Evolutionary conservation across 768 basidiomycete genomes (phyloP).

Genomic region (Auricularia sp.): DNA sequence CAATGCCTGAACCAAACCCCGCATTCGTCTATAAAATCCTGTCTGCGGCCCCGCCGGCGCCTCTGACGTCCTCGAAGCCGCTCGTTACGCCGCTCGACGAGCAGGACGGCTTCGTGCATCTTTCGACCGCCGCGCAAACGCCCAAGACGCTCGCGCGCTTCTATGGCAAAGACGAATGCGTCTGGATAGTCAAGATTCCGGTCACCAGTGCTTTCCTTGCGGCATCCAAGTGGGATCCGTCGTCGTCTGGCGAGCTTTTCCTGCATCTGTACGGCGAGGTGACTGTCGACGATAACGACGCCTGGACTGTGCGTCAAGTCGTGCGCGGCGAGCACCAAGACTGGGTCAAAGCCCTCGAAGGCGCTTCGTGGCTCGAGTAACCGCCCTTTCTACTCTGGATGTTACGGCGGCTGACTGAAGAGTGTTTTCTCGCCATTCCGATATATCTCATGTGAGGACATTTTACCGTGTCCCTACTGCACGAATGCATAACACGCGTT

Average conservation of each 20-base stretch:
- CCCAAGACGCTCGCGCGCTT: slow-evolving; percentile 30
- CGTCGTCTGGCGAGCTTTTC: background rate
- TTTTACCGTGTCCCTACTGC: too few relatives aligned
- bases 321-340: background rate
- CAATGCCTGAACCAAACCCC: slow-evolving; percentile 7
- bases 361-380: background rate
- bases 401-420: background rate
- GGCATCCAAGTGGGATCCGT: background rate
- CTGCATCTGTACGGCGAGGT: background rate
- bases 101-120: slow-evolving; percentile 38
- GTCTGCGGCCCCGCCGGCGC: slow-evolving; percentile 22
- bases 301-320: background rate
- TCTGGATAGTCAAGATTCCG: slow-evolving; percentile 7
- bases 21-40: slow-evolving; percentile 31
- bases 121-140: slow-evolving; percentile 31
- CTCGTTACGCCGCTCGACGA: slow-evolving; percentile 32
- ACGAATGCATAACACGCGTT: too few relatives aligned
- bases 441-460: background rate
- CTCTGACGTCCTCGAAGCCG: slow-evolving; percentile 24
- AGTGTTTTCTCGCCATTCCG: background rate
- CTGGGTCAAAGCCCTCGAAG: background rate
- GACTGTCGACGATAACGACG: background rate
- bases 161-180: slow-evolving; percentile 21
- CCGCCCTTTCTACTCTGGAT: background rate
- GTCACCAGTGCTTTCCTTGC: background rate